Evolutionary conservation across 441 rosid species (phyloP).

Genomic region (Adansonia rubrostipa): DNA sequence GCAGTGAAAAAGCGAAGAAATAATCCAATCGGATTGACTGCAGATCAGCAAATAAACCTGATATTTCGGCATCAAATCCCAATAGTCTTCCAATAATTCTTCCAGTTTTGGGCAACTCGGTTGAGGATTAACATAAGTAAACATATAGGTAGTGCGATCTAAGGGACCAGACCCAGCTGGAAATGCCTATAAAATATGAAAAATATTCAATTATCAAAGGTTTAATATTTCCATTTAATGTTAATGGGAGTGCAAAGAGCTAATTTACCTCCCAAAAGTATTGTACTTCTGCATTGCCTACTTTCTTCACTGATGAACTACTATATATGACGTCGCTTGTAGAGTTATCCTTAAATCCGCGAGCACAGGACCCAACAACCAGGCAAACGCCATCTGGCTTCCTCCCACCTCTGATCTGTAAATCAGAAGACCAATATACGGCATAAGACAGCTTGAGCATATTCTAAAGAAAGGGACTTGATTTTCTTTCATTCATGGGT

Average conservation of each 20-base stretch:
- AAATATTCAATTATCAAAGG: constrained; percentile 24
- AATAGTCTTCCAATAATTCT: constrained; percentile 84
- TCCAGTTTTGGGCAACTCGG: constrained; percentile 78
- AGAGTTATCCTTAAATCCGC: constrained; percentile 75
- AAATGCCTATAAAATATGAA: constrained; percentile 70
- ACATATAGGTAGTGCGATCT: constrained; percentile 96
- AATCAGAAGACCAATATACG: constrained; percentile 24
- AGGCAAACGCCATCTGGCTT: constrained; percentile 98
- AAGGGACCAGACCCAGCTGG: constrained; percentile 92
- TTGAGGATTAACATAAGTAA: constrained; percentile 89
- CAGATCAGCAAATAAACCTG: constrained; percentile 57
- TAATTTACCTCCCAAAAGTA: constrained; percentile 91
- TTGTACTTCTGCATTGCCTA: constrained; percentile 72
- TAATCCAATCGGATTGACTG: constrained; percentile 12
- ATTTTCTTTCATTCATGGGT: background rate
- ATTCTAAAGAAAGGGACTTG: constrained; percentile 2
- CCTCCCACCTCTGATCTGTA: constrained; percentile 75
- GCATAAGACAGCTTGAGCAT: background rate
- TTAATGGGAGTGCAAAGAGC: constrained; percentile 14
- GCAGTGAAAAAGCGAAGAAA: constrained; percentile 13
- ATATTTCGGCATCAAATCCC: constrained; percentile 91
- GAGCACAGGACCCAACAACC: constrained; percentile 95
- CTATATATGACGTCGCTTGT: constrained; percentile 87
- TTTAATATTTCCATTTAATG: constrained; percentile 12
- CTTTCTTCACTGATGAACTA: constrained; percentile 70